Conservation (phyloP, 768 basidiomycete species). For the Suillus paluster region DNA sequence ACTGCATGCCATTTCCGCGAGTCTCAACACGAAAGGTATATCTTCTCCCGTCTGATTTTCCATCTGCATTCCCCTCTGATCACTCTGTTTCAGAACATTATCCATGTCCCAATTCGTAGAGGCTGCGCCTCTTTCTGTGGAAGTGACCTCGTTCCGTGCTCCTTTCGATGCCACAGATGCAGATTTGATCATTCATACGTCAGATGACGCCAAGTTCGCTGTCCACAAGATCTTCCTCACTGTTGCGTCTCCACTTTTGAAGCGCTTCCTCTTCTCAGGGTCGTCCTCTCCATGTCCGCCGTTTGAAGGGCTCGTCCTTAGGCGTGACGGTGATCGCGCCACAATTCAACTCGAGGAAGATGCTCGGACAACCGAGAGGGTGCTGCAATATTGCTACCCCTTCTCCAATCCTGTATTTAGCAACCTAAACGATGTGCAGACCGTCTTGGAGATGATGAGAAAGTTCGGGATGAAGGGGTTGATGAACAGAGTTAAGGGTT, state of each 20-base stretch:
- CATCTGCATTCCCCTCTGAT: not conserved
- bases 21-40: conserved; percentile 1
- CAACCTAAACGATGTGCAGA: conserved; percentile 39
- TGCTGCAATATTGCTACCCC: conserved; percentile 44
- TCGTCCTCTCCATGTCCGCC: conserved; percentile 33
- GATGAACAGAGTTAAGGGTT: conserved; percentile 31
- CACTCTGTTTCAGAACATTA: not conserved
- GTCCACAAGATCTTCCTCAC: conserved; percentile 47
- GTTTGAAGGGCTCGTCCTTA: conserved; percentile 28
- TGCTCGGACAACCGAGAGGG: conserved; percentile 31
- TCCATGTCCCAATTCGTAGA: conserved; percentile 33
- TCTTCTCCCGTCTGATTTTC: not conserved
- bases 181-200: conserved; percentile 47
- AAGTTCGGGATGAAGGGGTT: conserved; percentile 45
- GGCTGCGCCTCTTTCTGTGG: conserved; percentile 31
- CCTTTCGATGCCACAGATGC: conserved; percentile 45
- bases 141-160: conserved; percentile 31
- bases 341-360: conserved; percentile 39
- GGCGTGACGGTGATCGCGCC: conserved; percentile 27
- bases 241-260: conserved; percentile 47
- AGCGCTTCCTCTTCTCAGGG: conserved; percentile 30
- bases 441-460: conserved; percentile 38
- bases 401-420: conserved; percentile 36
- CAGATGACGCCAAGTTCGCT: conserved; percentile 47
- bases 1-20: conserved; percentile 1